These are phyloP conservation scores for Penicillium sclerotiorum DNA, from an alignment of 2,329 filamentous ascomycete genomes.

Conservation along the genomic window DNA sequence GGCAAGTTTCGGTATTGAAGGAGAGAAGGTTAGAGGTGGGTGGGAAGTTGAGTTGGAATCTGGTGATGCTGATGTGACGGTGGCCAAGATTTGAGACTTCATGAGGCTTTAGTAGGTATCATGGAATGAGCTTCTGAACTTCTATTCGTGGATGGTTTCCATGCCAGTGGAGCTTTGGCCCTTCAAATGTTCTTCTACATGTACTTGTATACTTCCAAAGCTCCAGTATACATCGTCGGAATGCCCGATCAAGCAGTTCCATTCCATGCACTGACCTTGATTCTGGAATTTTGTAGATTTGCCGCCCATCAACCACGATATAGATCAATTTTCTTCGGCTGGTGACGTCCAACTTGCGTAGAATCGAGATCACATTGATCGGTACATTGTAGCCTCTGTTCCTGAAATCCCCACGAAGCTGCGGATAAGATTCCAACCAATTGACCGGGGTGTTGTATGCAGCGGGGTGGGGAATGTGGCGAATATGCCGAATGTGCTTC, in stretches of 20 bases:
- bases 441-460: too few species aligned
- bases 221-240: too few species aligned
- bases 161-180: background rate
- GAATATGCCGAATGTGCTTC: background rate
- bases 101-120: background rate
- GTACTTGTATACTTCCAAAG: too few species aligned
- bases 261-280: too few species aligned
- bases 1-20: conserved; percentile 6
- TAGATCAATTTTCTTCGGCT: background rate
- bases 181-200: too few species aligned
- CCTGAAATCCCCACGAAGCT: too few species aligned
- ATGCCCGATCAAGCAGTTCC: background rate
- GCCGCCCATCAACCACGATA: background rate
- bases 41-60: conserved; percentile 8
- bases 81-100: conserved; percentile 5
- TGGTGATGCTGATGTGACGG: conserved; percentile 3
- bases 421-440: background rate
- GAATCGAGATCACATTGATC: too few species aligned
- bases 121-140: background rate
- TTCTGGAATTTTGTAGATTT: too few species aligned
- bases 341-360: background rate
- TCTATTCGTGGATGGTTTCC: background rate
- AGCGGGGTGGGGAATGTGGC: background rate
- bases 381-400: too few species aligned
- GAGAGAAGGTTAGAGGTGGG: conserved; percentile 7